Evolutionary conservation across 164 flowering plant species (phyloP), one percentile per base, ranked within the genome.

Genomic region (Taxillus chinensis): DNA sequence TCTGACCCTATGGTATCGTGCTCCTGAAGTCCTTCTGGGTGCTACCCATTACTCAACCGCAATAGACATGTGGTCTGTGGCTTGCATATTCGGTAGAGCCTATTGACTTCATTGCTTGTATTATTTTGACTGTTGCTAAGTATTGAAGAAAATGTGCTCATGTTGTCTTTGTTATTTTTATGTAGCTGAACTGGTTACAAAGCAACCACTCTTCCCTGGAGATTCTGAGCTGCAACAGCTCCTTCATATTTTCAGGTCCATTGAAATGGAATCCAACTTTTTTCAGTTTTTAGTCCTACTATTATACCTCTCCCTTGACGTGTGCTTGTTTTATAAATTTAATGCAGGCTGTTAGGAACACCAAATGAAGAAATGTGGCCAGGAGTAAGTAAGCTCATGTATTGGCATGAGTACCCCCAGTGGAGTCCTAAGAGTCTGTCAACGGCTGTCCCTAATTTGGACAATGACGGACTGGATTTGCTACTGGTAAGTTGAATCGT

Each of bases 1-100:
- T 39, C 55, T 92, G 73, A 92, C 95, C 38, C 76, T 85, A 6
- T 85, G 90, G 87, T 85, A 85, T 41, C 74, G 90, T 68, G 84
- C 90, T 52, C 90, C 90, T 39, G 90, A 85, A 68, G 90, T 85
- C 40, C 87, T 85, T 54, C 54, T 85, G 64, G 90, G 90, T 3
- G 70, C 84, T 41, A 83, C 86, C 7, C 90, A 83, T 64, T 85
- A 85, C 75, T 83, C 90, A 0, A 82, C 89, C 37, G 90, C 84
- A 8, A 95, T 92, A 3, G 98, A 92, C 67, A 82, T 88, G 72
- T 90, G 96, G 96, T 90, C 96, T 71, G 96, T 88, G 64, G 96
- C 79, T 62, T 92, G 98, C 46, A 92, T 92, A 51, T 92, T 92
- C 73, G 96, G 96, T 91, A 84, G 4, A 62, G 6, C 7, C 38